Conservation (phyloP, 805 yeast genomes). For the Nakazawaea molendinolei region DNA sequence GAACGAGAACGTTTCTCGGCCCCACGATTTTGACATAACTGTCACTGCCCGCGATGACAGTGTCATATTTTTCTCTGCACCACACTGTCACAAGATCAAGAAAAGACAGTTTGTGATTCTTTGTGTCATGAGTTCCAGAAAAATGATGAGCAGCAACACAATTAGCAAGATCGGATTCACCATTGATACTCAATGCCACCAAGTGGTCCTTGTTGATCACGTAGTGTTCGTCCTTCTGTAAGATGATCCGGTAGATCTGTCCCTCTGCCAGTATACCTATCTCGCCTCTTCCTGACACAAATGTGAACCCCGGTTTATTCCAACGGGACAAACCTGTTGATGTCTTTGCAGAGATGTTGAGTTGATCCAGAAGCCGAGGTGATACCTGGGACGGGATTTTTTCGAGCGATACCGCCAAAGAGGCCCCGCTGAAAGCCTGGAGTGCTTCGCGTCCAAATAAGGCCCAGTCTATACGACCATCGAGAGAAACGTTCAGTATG, state of each 20-base stretch:
- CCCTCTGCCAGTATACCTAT: slow-evolving; percentile 51
- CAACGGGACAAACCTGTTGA: slow-evolving; percentile 35
- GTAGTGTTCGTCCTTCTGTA: slow-evolving; percentile 40
- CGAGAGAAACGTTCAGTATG: slow-evolving; percentile 39
- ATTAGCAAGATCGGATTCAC: slow-evolving; percentile 37
- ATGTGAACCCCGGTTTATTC: slow-evolving; percentile 34
- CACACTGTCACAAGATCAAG: no score
- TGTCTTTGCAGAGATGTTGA: slow-evolving; percentile 18
- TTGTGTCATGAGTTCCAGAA: no score
- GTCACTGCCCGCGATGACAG: slow-evolving; percentile 29
- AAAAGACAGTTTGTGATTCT: no score
- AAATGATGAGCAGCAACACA: slow-evolving; percentile 24
- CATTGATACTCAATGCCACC: slow-evolving; percentile 44
- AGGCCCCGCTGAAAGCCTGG: slow-evolving; percentile 48
- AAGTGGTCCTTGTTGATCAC: slow-evolving; percentile 39
- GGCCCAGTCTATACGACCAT: slow-evolving; percentile 63
- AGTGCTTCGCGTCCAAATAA: slow-evolving; percentile 39
- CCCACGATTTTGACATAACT: slow-evolving; percentile 46
- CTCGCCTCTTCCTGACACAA: slow-evolving; percentile 52
- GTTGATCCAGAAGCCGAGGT: slow-evolving; percentile 23
- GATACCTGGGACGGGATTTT: slow-evolving; percentile 34
- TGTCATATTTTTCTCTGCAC: no score
- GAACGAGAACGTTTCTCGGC: slow-evolving; percentile 44
- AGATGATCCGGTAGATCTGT: slow-evolving; percentile 38
- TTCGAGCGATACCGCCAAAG: slow-evolving; percentile 33